A percentile compares a stretch with the other conserved stretches of the same genome.
These are phyloP conservation scores for Mucor velutinosus DNA, from an alignment of 371 early-diverging fungal species.

Conservation along the genomic window DNA sequence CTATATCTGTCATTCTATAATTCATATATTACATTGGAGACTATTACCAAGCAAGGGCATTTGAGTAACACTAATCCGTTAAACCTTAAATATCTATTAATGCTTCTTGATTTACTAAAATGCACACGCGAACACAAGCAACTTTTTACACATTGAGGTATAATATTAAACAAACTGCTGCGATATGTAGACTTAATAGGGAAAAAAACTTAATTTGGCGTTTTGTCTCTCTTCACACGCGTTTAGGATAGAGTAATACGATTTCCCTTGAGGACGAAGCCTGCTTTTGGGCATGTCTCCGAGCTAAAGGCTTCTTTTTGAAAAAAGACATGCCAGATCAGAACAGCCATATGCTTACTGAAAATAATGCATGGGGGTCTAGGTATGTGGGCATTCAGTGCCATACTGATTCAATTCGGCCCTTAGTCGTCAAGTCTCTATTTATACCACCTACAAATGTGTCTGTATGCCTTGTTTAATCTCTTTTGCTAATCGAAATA, in stretches of 20 bases:
- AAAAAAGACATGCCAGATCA: not conserved
- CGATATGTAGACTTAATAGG: not conserved
- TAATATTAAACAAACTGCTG: not conserved
- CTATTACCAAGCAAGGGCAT: not conserved
- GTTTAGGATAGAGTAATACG: slow-evolving; percentile 5
- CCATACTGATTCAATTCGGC: no score
- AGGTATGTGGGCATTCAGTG: no score
- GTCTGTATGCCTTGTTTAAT: no score
- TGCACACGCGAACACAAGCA: not conserved
- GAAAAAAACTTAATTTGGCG: not conserved
- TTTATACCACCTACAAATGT: not conserved
- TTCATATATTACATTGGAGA: not conserved
- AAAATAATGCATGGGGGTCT: no score
- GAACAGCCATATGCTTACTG: no score
- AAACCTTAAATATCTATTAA: not conserved
- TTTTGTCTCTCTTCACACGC: not conserved
- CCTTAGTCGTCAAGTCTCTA: not conserved
- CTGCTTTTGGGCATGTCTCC: not conserved
- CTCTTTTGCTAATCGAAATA: not conserved
- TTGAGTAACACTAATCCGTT: not conserved
- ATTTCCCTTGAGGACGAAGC: not conserved
- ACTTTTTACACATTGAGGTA: not conserved
- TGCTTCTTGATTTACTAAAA: not conserved
- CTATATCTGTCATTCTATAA: not conserved
- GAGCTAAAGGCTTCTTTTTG: not conserved